Evolutionary conservation across 2,329 filamentous ascomycete species (phyloP).

Genomic region (Colletotrichum somersetense): DNA sequence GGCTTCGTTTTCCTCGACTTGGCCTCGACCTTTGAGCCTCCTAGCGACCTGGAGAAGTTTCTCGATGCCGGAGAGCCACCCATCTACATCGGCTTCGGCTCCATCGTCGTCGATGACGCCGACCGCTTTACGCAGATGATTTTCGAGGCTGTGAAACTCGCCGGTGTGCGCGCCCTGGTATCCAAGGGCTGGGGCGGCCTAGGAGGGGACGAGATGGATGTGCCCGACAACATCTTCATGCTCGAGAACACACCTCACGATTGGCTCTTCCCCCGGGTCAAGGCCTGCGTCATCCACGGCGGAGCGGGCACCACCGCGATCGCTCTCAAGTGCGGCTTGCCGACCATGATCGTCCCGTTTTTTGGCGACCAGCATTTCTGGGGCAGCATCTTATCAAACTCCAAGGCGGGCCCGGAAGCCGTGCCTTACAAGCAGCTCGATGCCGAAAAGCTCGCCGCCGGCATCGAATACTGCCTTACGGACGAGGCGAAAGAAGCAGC

Average conservation of each 20-base stretch:
- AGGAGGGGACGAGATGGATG: conserved; percentile 63
- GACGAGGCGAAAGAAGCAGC: conserved; percentile 71
- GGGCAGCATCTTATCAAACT: conserved; percentile 75
- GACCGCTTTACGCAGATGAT: conserved; percentile 78
- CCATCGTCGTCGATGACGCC: conserved; percentile 80
- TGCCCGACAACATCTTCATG: conserved; percentile 76
- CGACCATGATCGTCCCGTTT: conserved; percentile 83
- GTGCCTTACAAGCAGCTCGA: conserved; percentile 77
- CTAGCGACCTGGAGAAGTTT: conserved; percentile 67
- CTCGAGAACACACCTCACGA: conserved; percentile 82
- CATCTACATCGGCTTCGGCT: conserved; percentile 82
- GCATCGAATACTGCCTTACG: conserved; percentile 75
- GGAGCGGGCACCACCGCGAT: conserved; percentile 83
- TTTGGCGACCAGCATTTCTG: conserved; percentile 86
- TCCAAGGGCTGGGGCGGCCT: conserved; percentile 83
- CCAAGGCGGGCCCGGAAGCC: conserved; percentile 74
- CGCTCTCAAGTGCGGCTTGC: conserved; percentile 77
- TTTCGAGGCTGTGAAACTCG: conserved; percentile 73
- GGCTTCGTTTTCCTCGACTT: conserved; percentile 84
- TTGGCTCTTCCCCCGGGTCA: conserved; percentile 79
- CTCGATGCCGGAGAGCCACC: conserved; percentile 69
- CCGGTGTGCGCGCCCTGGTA: conserved; percentile 78
- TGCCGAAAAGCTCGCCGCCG: conserved; percentile 74
- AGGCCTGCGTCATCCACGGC: conserved; percentile 80
- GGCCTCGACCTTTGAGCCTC: conserved; percentile 71